Conservation (phyloP, 2,329 filamentous ascomycete species). For the Diaporthe capsici region DNA sequence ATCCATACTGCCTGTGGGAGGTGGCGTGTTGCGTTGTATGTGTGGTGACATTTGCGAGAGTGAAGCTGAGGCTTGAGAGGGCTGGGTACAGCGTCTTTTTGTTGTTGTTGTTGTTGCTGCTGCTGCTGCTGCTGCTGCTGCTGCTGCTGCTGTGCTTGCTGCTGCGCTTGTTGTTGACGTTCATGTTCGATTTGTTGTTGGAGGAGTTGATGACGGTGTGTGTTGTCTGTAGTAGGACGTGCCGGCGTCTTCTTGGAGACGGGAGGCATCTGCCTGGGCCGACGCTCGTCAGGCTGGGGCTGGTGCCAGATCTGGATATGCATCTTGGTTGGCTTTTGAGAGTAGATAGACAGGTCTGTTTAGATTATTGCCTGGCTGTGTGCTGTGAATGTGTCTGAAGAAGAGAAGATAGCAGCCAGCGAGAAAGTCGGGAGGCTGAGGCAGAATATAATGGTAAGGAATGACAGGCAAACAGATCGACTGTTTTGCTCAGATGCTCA, state of each 20-base stretch:
- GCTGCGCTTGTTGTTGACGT: background rate
- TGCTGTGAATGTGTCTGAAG: slow-evolving; percentile 1
- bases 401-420: background rate
- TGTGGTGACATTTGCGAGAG: slow-evolving; percentile 50
- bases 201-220: slow-evolving; percentile 8
- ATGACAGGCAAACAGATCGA: slow-evolving; percentile 21
- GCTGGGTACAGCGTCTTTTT: background rate
- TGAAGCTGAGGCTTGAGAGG: slow-evolving; percentile 48
- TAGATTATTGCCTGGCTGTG: slow-evolving; percentile 1
- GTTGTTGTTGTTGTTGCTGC: background rate
- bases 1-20: slow-evolving; percentile 47
- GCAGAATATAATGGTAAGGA: slow-evolving; percentile 12
- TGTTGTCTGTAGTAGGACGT: slow-evolving; percentile 12
- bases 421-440: background rate
- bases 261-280: slow-evolving; percentile 12
- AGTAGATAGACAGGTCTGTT: background rate
- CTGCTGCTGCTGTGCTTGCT: background rate
- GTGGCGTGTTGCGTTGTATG: slow-evolving; percentile 48
- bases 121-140: background rate
- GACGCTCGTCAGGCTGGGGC: slow-evolving; percentile 23
- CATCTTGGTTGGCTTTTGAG: background rate
- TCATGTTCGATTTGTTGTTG: slow-evolving; percentile 18
- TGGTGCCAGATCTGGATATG: slow-evolving; percentile 23
- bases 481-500: slow-evolving; percentile 19
- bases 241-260: slow-evolving; percentile 27